Percentiles rank a stretch among this genome's conserved stretches.
Evolutionary conservation across 345 rosid genomes (phyloP).

Genomic region (Linum trigynum): DNA sequence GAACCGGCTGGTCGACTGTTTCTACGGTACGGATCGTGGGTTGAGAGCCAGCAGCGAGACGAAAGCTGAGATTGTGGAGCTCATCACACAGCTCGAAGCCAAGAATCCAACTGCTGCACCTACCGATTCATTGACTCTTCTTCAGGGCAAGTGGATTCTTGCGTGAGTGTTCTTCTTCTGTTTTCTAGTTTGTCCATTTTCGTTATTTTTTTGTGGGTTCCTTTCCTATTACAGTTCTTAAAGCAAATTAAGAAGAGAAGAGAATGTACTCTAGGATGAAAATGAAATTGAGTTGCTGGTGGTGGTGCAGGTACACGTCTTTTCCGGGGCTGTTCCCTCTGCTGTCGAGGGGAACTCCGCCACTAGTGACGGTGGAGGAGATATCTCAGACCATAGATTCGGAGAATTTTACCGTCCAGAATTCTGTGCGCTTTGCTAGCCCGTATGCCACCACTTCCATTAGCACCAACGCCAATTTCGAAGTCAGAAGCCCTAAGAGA

Average conservation of each 20-base stretch:
- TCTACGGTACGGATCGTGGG: slow-evolving; percentile 77
- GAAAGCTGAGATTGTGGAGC: slow-evolving; percentile 81
- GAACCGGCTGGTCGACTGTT: slow-evolving; percentile 52
- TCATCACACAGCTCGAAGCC: slow-evolving; percentile 74
- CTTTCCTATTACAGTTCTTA: no score
- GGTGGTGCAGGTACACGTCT: slow-evolving; percentile 59
- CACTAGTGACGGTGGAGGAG: slow-evolving; percentile 70
- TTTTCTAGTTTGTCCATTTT: neutral
- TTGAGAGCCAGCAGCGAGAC: slow-evolving; percentile 67
- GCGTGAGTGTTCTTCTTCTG: slow-evolving; percentile 39
- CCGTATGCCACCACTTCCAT: slow-evolving; percentile 75
- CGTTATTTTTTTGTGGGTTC: slow-evolving; percentile 1
- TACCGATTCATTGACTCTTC: slow-evolving; percentile 62
- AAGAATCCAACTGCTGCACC: slow-evolving; percentile 84
- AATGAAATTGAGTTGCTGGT: neutral
- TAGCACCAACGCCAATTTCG: slow-evolving; percentile 80
- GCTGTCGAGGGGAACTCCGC: slow-evolving; percentile 54
- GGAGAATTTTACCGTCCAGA: slow-evolving; percentile 62
- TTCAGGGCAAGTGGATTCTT: slow-evolving; percentile 92
- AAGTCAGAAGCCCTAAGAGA: slow-evolving; percentile 77
- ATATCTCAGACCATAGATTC: slow-evolving; percentile 92
- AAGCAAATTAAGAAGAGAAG: no score
- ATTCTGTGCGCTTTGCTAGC: slow-evolving; percentile 64
- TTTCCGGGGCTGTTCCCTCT: slow-evolving; percentile 69
- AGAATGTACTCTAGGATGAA: no score